phyloP scores from a whole-genome alignment of 164 flowering plant species.

The Kalanchoe fedtschenkoi region DNA sequence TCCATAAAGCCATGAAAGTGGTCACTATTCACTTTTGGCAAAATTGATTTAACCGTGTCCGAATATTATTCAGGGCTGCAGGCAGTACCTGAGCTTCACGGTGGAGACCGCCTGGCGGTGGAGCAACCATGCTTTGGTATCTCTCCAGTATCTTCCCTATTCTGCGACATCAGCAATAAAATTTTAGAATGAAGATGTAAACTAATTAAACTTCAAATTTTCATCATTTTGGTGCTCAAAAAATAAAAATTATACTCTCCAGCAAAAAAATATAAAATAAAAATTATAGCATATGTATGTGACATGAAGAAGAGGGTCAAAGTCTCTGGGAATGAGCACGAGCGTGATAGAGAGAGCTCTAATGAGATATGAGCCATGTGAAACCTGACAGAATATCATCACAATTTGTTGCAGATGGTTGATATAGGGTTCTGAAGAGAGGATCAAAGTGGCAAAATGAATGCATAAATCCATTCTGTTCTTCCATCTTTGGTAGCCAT shows the following conservation, averaged over 20 bases:
- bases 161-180: constrained; percentile 14
- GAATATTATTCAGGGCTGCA: neutral
- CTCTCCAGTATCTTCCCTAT: constrained; percentile 56
- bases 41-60: too few relatives aligned
- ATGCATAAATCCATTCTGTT: neutral
- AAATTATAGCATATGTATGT: too few relatives aligned
- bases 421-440: neutral
- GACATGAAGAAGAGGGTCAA: too few relatives aligned
- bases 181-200: neutral
- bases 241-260: too few relatives aligned
- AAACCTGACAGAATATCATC: neutral
- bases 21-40: too few relatives aligned
- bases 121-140: constrained; percentile 51
- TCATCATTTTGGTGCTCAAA: too few relatives aligned
- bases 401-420: neutral
- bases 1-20: too few relatives aligned
- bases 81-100: constrained; percentile 53
- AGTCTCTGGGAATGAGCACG: neutral
- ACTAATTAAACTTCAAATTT: too few relatives aligned
- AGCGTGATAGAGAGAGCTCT: neutral
- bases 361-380: neutral
- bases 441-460: neutral
- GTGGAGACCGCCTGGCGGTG: constrained; percentile 40
- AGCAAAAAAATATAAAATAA: too few relatives aligned
- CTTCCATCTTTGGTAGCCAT: constrained; percentile 2